Base-by-base conservation (phyloP, 2,329 filamentous ascomycete genomes). In the Claviceps quebecensis region DNA sequence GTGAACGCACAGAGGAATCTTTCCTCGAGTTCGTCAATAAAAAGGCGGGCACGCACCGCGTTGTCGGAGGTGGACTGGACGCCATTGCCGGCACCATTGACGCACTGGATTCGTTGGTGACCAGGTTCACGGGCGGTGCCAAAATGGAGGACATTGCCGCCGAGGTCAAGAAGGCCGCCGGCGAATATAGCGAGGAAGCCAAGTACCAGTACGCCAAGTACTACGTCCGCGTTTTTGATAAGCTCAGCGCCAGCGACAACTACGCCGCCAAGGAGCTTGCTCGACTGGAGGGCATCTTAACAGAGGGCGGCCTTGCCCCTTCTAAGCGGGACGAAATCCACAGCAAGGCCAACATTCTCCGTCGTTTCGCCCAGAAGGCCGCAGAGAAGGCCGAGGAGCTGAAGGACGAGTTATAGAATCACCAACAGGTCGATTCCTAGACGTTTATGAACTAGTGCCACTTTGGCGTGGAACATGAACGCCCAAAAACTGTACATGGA, bases 161-260 rank as follows among this genome's bases (percentile, higher is more conserved):
- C 44, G 84, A 94, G 69, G 75, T 86, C 50, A 83, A 84, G 73
- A 84, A 84, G 72, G 78, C 81, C 55, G 83, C 83, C 22, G 76
- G 77, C 59, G 72, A 69, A 49, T 67, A 93, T 49, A 79, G 84
- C 70, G 82, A 78, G 50, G 66, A 72, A 55, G 72, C 71, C 13
- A 72, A 80, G 67, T 69, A 84, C 68, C 87, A 87, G 74, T 95
- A 91, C 64, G 87, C 87, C 46, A 78, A 90, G 70, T 98, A 98
- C 79, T 97, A 98, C 69, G 75, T 93, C 66, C 87, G 87, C 66
- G 89, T 95, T 51, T 85, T 93, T 55, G 80, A 87, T 66, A 97
- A 96, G 81, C 72, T 93, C 56, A 76, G 73, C 65, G 75, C 83
- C 67, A 94, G 85, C 71, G 76, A 85, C 55, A 83, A 75, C 49